Percentiles rank a stretch among this genome's conserved stretches.
Conservation (phyloP, 139 green algal genomes). For the Tetratostichococcus sp. region DNA sequence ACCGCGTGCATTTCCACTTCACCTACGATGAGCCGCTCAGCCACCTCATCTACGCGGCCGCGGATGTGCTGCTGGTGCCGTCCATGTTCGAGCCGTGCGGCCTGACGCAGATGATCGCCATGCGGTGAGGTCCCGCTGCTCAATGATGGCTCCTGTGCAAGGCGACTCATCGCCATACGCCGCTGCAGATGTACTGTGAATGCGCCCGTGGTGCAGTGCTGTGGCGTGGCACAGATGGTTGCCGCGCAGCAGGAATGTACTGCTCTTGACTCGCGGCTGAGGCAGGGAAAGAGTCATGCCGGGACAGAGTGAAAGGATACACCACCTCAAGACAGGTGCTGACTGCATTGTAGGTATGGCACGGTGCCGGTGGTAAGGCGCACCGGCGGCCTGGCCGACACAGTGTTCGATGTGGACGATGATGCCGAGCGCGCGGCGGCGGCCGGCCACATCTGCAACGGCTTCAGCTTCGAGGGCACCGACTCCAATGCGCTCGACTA, state of each 20-base stretch:
- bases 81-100: slow-evolving; percentile 91
- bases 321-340: too few species aligned
- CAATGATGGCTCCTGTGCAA: not conserved
- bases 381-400: slow-evolving; percentile 87
- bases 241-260: too few species aligned
- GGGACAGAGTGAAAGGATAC: too few species aligned
- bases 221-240: too few species aligned
- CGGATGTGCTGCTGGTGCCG: slow-evolving; percentile 89
- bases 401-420: slow-evolving; percentile 80
- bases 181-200: too few species aligned
- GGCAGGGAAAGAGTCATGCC: too few species aligned
- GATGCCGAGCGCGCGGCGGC: slow-evolving; percentile 57
- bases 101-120: slow-evolving; percentile 94
- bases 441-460: slow-evolving; percentile 65
- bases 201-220: too few species aligned
- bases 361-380: slow-evolving; percentile 81
- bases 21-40: slow-evolving; percentile 94
- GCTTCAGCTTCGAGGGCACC: slow-evolving; percentile 86
- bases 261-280: too few species aligned
- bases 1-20: slow-evolving; percentile 69
- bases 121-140: slow-evolving; percentile 65
- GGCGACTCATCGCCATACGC: too few species aligned
- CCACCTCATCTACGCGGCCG: slow-evolving; percentile 88
- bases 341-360: slow-evolving; percentile 33
- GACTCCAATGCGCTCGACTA: slow-evolving; percentile 81